phyloP scores from a whole-genome alignment of 192 early-diverging fungal genomes.

The Backusella parvicylindrica region DNA sequence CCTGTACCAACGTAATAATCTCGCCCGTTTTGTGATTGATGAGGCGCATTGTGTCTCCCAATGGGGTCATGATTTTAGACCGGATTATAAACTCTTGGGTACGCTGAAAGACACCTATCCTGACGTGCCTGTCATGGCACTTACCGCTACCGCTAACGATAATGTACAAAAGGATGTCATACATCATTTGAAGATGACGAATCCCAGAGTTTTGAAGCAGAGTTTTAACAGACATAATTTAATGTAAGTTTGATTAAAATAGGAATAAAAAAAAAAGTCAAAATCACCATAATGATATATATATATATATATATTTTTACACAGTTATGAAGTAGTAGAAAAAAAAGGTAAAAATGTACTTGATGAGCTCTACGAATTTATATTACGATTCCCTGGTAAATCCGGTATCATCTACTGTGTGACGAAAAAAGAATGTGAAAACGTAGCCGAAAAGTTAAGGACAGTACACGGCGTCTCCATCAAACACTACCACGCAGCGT shows the following conservation, averaged over 20 bases:
- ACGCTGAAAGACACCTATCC: constrained; percentile 65
- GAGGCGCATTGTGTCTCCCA: constrained; percentile 97
- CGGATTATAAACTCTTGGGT: constrained; percentile 55
- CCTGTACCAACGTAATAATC: constrained; percentile 54
- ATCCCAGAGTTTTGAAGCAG: constrained; percentile 70
- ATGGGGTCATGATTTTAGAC: constrained; percentile 98
- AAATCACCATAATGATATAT: too few relatives aligned
- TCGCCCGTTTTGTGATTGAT: constrained; percentile 92
- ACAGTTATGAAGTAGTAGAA: constrained; percentile 62
- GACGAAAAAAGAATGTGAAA: constrained; percentile 76
- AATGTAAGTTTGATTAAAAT: constrained; percentile 10
- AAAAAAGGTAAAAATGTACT: constrained; percentile 60
- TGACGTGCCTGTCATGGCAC: constrained; percentile 84
- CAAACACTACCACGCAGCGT: constrained; percentile 85
- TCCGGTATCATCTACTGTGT: constrained; percentile 94
- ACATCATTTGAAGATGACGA: constrained; percentile 65
- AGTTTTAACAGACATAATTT: constrained; percentile 91
- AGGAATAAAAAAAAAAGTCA: too few relatives aligned
- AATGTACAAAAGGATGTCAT: constrained; percentile 85
- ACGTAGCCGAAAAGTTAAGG: constrained; percentile 68
- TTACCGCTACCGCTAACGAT: constrained; percentile 93
- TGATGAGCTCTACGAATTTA: constrained; percentile 70
- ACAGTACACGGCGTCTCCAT: constrained; percentile 56
- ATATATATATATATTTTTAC: not conserved
- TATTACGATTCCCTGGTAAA: constrained; percentile 58